Evolutionary conservation across 345 rosid genomes (phyloP), one percentile per base, ranked within the genome.

Genomic region (Tarenaya hassleriana): DNA sequence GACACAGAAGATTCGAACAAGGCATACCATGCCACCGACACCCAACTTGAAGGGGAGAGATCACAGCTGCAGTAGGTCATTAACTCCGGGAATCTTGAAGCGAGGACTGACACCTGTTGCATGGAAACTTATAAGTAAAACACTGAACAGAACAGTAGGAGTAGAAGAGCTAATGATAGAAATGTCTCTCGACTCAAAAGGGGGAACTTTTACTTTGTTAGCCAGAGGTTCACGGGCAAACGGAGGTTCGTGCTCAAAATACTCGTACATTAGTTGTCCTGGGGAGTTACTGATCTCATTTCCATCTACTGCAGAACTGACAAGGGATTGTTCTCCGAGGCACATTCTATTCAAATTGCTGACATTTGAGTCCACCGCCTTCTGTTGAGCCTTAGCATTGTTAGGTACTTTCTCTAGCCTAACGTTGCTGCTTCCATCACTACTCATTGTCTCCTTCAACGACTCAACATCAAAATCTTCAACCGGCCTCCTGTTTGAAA

Each of bases 11-110:
- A 38, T 52, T 29, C 4, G 15, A 27, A 7, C 5, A 11, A 55
- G 29, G n/a, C 32, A 47, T 73, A 92, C 98, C 98, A 92, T 34
- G 98, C 95, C 39, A 92, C 88, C 41, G 95, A 88, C 33, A 92
- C 61, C 98, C 98, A 92, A 72, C 98, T 92, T 16, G 86, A 72
- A 34, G 88, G 75, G 16, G 75, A 73, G 16, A 92, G 77, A 66
- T 92, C 97, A 50, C 86, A 83, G 63, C 98, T 92, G 68, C 74
- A 73, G 62, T 60, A 81, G 17, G 95, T 77, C 68, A 56, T 69
- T 42, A 92, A 74, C 69, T 70, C 83, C 4, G 95, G 88, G 74
- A 77, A 86, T 55, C 56, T 77, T 67, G 87, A 75, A n/a, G 85
- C 82, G 7, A 92, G 91, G 56, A 69, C 70, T n/a, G 73, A 58